A percentile compares a stretch with the other conserved stretches of the same genome.
These are phyloP conservation scores for Globisporangium heterothallicum DNA, from an alignment of 352 stramenopile genomes.

Conservation along the genomic window DNA sequence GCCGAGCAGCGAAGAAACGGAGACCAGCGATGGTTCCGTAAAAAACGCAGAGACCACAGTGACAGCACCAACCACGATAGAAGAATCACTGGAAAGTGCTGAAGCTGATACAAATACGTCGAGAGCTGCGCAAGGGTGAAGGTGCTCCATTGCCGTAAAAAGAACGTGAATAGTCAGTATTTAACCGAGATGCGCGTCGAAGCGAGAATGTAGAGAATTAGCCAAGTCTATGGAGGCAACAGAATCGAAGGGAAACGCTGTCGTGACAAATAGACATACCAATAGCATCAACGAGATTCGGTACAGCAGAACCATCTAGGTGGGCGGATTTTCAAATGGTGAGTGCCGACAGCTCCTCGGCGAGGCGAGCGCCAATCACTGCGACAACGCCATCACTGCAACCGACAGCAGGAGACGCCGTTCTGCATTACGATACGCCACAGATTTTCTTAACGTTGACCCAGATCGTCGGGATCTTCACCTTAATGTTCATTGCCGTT, in stretches of 20 bases:
- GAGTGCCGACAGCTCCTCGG: no score
- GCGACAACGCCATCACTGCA: neutral
- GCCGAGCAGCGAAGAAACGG: neutral
- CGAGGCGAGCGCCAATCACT: no score
- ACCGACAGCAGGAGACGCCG: neutral
- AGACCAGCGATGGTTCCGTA: neutral
- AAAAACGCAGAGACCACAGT: neutral
- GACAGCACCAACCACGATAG: neutral
- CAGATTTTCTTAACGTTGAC: conserved; percentile 1
- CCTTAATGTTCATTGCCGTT: neutral
- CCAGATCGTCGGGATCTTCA: neutral
- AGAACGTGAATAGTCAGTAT: no score
- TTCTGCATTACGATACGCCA: neutral
- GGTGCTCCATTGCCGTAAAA: no score
- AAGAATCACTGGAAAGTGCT: neutral
- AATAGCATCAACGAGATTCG: no score
- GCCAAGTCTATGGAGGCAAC: no score
- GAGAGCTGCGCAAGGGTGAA: neutral
- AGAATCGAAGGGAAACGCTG: no score
- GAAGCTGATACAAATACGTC: neutral
- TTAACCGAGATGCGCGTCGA: no score
- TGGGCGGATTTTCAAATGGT: no score
- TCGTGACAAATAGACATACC: no score
- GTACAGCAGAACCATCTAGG: no score
- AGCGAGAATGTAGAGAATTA: no score